Evolutionary conservation across 2,329 filamentous ascomycete genomes (phyloP), one percentile per base, ranked within the genome.

Genomic region (Aspergillus caelatus): DNA sequence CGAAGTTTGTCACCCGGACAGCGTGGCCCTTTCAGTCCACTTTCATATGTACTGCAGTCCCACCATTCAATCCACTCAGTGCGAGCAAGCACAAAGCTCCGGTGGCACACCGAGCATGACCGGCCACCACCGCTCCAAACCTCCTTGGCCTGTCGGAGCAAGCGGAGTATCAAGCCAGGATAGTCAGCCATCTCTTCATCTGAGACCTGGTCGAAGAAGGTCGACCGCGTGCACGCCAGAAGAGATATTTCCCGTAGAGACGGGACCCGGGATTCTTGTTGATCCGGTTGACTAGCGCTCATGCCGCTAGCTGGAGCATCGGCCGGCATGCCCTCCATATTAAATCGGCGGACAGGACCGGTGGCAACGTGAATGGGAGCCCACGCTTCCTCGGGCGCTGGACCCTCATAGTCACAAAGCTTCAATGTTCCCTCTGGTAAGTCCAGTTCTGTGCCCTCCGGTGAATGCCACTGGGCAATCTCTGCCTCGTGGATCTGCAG

Each of bases 21-120:
- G 19, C 77, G 71, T 7, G 73, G 67, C n/a, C 69, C 65, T 66
- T 78, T 77, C 57, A 75, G 67, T 3, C 75, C 75, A 53, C 75
- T 79, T 64, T 80, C 78, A 63, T 75, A 74, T 1, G 77, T 77
- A 16, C 69, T 73, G 60, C 77, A 76, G 63, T 80, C 78, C 78
- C 78, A 80, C 78, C 78, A 80, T 64, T 82, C 81, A 23, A 81
- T 70, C 79, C 80, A 82, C 65, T 79, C 74, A 0, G 76, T 72
- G 11, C 80, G 77, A 19, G 80, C 74, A 57, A 80, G 71, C 7
- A 83, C 75, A 53, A 79, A 82, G 9, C 69, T 70, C 12, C 74
- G 73, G 34, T 73, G 69, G 58, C 81, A 83, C 0, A 79, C 70
- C 0, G 78, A 80, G 63, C 81, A 83, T 30, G 62, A 60, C 56